These are phyloP conservation scores for Cutaneotrichosporon dermatis DNA, from an alignment of 1,284 basidiomycete genomes.

Conservation along the genomic window DNA sequence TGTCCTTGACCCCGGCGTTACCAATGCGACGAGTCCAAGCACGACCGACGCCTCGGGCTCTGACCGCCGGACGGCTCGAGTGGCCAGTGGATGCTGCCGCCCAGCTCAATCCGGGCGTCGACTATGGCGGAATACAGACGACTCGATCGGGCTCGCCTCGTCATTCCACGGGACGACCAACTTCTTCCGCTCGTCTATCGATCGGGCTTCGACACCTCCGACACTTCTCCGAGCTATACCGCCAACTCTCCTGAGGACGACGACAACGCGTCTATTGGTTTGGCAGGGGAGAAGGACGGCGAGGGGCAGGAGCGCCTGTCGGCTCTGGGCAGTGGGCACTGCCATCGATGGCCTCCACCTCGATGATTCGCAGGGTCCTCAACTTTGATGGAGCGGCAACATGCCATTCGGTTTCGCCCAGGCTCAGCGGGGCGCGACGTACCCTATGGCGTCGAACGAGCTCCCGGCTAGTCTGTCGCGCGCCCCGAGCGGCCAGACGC, in stretches of 20 bases:
- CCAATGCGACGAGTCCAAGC: conserved; percentile 33
- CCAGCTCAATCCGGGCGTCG: neutral
- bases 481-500: conserved; percentile 29
- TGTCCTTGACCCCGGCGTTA: conserved; percentile 36
- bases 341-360: conserved; percentile 38
- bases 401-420: neutral
- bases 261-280: neutral
- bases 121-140: conserved; percentile 2
- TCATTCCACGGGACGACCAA: neutral
- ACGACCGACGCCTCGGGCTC: conserved; percentile 12
- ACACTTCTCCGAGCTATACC: conserved; percentile 4
- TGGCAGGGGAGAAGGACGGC: neutral
- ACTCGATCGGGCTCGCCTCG: neutral
- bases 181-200: neutral
- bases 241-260: conserved; percentile 8
- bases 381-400: conserved; percentile 1
- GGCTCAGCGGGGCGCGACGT: conserved; percentile 11
- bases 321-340: conserved; percentile 26
- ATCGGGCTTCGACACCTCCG: neutral
- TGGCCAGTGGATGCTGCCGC: no score
- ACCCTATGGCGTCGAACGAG: conserved; percentile 15
- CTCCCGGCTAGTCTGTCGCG: conserved; percentile 3
- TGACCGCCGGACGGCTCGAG: conserved; percentile 3
- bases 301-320: conserved; percentile 19
- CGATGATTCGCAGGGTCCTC: neutral